Evolutionary conservation across 2,329 filamentous ascomycete genomes (phyloP).

Genomic region (Periconia macrospinosa): DNA sequence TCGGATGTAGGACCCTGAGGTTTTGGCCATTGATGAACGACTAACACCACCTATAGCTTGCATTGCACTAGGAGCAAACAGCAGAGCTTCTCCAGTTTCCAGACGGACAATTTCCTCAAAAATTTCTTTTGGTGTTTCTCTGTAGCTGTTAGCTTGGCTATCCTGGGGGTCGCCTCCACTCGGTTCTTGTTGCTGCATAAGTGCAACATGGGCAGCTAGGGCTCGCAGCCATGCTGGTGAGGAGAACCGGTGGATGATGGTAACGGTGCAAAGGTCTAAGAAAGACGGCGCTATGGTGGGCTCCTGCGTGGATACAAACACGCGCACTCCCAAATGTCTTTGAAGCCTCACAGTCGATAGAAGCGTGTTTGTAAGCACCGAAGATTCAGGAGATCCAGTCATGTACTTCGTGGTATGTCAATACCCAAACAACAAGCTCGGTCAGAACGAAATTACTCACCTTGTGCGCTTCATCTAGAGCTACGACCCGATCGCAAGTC

Average conservation of each 20-base stretch:
- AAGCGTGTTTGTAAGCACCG: too few relatives aligned
- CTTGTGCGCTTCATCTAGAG: background rate
- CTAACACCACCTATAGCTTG: background rate
- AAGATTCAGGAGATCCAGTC: too few relatives aligned
- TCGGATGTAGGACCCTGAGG: background rate
- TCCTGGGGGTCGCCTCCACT: background rate
- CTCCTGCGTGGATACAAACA: background rate
- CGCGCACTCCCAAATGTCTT: background rate
- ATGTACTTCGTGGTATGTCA: too few relatives aligned
- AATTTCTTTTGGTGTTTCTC: too few relatives aligned
- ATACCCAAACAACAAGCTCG: background rate
- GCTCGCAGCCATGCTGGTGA: background rate
- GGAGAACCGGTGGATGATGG: background rate
- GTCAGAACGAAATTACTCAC: background rate
- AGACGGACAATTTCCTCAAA: background rate
- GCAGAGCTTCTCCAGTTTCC: background rate
- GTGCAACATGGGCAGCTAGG: background rate
- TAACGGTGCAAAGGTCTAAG: background rate
- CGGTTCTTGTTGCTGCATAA: background rate
- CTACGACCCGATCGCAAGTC: background rate
- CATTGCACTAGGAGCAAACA: background rate
- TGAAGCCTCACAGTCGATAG: background rate
- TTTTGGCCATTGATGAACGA: background rate
- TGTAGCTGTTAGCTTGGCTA: background rate
- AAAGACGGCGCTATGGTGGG: background rate